Evolutionary conservation across 2,329 filamentous ascomycete genomes (phyloP).

Genomic region (Orbilia brochopaga): DNA sequence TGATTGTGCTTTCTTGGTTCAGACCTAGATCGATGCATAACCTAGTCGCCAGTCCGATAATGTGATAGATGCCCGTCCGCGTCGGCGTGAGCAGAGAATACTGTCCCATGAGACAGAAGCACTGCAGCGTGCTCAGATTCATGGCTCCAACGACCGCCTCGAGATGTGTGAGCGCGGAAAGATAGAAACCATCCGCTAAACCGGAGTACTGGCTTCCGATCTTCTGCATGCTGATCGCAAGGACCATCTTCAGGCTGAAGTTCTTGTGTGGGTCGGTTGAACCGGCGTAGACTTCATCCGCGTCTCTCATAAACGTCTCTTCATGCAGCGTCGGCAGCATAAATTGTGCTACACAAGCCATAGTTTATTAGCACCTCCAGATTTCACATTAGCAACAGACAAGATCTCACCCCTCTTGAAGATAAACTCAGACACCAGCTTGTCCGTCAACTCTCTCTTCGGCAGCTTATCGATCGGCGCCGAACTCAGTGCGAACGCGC

Average conservation of each 20-base stretch:
- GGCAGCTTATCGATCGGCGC: conserved; percentile 79
- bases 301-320: conserved; percentile 73
- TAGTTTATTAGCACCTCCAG: conserved; percentile 1
- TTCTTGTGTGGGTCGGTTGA: conserved; percentile 80
- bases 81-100: conserved; percentile 94
- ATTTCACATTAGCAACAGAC: neutral
- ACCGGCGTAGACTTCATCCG: conserved; percentile 80
- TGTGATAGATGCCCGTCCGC: conserved; percentile 86
- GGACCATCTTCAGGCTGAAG: conserved; percentile 86
- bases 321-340: conserved; percentile 89
- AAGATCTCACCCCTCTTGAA: conserved; percentile 73
- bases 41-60: conserved; percentile 84
- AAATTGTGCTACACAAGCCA: conserved; percentile 71
- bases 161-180: conserved; percentile 83
- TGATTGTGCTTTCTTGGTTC: conserved; percentile 86
- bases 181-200: conserved; percentile 90
- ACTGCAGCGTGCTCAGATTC: conserved; percentile 88
- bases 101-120: conserved; percentile 81
- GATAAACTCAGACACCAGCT: conserved; percentile 79
- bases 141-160: conserved; percentile 85
- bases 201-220: conserved; percentile 82
- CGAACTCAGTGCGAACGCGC: conserved; percentile 73
- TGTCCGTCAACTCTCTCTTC: conserved; percentile 73
- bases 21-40: conserved; percentile 88
- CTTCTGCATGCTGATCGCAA: conserved; percentile 94